These are phyloP conservation scores for Abortiporus biennis DNA, from an alignment of 1,284 basidiomycete genomes.

Conservation along the genomic window DNA sequence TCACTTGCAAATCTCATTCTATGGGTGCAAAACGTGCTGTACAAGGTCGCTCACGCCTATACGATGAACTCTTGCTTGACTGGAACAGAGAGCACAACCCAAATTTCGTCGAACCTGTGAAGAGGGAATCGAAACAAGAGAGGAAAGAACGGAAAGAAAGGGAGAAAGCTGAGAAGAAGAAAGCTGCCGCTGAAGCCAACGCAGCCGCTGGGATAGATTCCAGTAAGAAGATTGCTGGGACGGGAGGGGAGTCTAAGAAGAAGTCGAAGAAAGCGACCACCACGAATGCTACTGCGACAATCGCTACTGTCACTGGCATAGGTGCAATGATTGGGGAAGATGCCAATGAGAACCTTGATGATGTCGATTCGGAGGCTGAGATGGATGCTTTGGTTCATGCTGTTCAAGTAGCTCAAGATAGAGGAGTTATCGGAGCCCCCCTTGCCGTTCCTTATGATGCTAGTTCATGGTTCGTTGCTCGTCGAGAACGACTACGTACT, in stretches of 20 bases:
- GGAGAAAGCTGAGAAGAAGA: constrained; percentile 73
- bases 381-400: constrained; percentile 49
- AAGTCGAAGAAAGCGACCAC: constrained; percentile 29
- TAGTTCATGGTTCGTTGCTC: constrained; percentile 66
- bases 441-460: constrained; percentile 43
- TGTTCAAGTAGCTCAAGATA: constrained; percentile 48
- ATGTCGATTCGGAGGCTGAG: constrained; percentile 75
- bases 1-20: constrained; percentile 97
- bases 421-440: constrained; percentile 41
- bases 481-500: constrained; percentile 65
- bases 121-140: constrained; percentile 76
- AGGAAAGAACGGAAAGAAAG: constrained; percentile 74
- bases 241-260: constrained; percentile 50
- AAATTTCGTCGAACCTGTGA: constrained; percentile 90
- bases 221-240: constrained; percentile 24
- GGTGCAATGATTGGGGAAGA: constrained; percentile 37
- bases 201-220: constrained; percentile 46
- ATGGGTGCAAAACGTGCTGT: constrained; percentile 97
- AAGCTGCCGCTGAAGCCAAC: constrained; percentile 58
- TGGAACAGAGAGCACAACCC: constrained; percentile 94
- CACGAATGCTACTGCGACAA: constrained; percentile 32
- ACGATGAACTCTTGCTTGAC: constrained; percentile 86
- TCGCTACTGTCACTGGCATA: constrained; percentile 20
- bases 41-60: constrained; percentile 77
- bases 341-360: constrained; percentile 69